Conservation (phyloP, 2,329 filamentous ascomycete genomes). For the Dactylellina parvicollis region DNA sequence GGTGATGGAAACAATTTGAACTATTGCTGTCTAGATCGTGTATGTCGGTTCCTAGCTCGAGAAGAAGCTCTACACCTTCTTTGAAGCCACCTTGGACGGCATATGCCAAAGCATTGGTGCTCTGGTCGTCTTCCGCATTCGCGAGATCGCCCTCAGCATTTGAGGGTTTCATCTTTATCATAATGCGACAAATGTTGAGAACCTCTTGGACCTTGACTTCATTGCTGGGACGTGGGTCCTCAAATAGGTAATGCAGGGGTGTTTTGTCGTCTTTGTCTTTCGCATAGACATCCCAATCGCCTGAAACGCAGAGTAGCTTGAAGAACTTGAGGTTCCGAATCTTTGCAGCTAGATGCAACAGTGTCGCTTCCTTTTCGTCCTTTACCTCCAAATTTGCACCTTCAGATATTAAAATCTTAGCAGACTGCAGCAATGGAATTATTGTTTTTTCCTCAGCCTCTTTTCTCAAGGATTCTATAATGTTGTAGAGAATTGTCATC, state of each 20-base stretch:
- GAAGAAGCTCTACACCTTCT: constrained; percentile 24
- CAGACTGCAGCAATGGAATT: background rate
- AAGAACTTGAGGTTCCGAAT: constrained; percentile 27
- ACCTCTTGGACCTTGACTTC: background rate
- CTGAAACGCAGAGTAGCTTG: constrained; percentile 19
- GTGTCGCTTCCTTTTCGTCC: background rate
- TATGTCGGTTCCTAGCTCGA: constrained; percentile 7
- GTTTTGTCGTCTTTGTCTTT: background rate
- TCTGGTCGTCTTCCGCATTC: constrained; percentile 1
- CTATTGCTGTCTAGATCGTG: background rate
- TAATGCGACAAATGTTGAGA: constrained; percentile 6
- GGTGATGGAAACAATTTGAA: constrained; percentile 30
- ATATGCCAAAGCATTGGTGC: constrained; percentile 18
- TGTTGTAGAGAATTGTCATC: background rate
- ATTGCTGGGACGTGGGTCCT: background rate
- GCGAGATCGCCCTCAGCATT: constrained; percentile 1
- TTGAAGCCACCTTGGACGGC: constrained; percentile 1
- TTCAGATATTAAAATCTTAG: constrained; percentile 4
- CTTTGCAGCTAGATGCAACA: constrained; percentile 19
- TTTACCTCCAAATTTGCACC: constrained; percentile 1
- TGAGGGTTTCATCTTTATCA: constrained; percentile 26
- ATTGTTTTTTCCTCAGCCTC: background rate
- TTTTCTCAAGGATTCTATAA: background rate
- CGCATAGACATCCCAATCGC: constrained; percentile 18
- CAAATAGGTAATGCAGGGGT: constrained; percentile 24